Conservation (phyloP, 202 grass and related monocot genomes). For the Panicum virgatum region DNA sequence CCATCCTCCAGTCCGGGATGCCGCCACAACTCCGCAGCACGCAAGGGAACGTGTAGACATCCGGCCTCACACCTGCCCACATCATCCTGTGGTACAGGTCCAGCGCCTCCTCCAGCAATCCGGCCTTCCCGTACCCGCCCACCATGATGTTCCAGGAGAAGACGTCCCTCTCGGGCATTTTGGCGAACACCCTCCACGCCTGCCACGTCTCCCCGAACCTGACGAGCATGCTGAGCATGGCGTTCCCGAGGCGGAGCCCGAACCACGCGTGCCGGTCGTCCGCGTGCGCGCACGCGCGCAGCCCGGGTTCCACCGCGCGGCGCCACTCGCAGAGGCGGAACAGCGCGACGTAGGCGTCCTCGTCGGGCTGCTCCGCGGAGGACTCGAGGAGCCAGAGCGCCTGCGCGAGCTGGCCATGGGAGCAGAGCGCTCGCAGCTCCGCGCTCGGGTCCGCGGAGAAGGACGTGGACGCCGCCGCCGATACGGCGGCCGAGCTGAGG, state of each 20-base stretch:
- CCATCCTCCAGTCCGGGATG: constrained; percentile 57
- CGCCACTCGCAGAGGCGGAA: constrained; percentile 78
- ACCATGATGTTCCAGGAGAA: constrained; percentile 97
- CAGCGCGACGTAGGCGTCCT: constrained; percentile 73
- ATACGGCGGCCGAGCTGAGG: constrained; percentile 30
- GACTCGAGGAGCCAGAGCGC: constrained; percentile 70
- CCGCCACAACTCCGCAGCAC: constrained; percentile 78
- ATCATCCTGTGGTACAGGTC: constrained; percentile 92
- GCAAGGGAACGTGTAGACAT: constrained; percentile 86
- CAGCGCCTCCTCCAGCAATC: constrained; percentile 78
- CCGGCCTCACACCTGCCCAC: constrained; percentile 69
- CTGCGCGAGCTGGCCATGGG: constrained; percentile 62
- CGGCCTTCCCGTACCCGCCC: constrained; percentile 75
- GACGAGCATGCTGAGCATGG: constrained; percentile 74
- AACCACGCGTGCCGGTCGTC: constrained; percentile 39
- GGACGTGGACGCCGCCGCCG: not conserved
- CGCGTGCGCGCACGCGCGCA: constrained; percentile 60
- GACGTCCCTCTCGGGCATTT: constrained; percentile 76
- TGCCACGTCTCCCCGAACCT: constrained; percentile 63
- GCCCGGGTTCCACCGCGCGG: constrained; percentile 54
- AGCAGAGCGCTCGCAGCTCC: constrained; percentile 63
- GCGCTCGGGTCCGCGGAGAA: constrained; percentile 44
- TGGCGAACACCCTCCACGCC: constrained; percentile 79
- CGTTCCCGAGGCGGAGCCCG: constrained; percentile 64
- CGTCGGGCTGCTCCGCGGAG: constrained; percentile 53